Conservation (phyloP, 148 eudicot species). For the Simmondsia chinensis region DNA sequence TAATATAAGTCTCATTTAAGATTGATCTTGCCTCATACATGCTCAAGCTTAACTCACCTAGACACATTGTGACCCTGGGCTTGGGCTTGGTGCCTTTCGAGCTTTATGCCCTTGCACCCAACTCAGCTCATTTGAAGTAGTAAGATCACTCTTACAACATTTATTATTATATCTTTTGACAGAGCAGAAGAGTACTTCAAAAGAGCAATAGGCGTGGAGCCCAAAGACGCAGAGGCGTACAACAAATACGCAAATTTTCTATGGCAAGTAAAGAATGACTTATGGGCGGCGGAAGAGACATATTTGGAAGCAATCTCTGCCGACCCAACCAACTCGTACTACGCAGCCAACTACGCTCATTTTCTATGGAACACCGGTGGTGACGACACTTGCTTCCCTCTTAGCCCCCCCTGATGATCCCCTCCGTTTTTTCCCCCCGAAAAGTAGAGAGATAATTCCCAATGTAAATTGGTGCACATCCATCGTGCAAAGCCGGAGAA, state of each 20-base stretch:
- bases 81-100: too few relatives aligned
- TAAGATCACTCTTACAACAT: too few relatives aligned
- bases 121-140: too few relatives aligned
- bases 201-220: conserved; percentile 58
- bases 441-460: too few relatives aligned
- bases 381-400: conserved; percentile 82
- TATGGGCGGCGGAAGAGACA: conserved; percentile 95
- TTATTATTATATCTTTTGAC: conserved; percentile 12
- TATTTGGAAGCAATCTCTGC: conserved; percentile 69
- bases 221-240: conserved; percentile 83
- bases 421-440: too few relatives aligned
- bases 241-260: conserved; percentile 77
- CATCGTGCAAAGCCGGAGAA: too few relatives aligned
- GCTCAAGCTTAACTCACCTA: too few relatives aligned
- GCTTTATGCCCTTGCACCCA: too few relatives aligned
- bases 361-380: conserved; percentile 92
- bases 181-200: conserved; percentile 94
- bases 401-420: conserved; percentile 13
- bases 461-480: too few relatives aligned
- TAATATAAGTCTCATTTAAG: too few relatives aligned
- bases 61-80: too few relatives aligned
- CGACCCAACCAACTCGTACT: conserved; percentile 63
- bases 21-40: too few relatives aligned
- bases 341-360: conserved; percentile 73
- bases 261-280: conserved; percentile 79